Evolutionary conservation across 352 stramenopile genomes (phyloP).

Genomic region (Phytophthora agathidicida): DNA sequence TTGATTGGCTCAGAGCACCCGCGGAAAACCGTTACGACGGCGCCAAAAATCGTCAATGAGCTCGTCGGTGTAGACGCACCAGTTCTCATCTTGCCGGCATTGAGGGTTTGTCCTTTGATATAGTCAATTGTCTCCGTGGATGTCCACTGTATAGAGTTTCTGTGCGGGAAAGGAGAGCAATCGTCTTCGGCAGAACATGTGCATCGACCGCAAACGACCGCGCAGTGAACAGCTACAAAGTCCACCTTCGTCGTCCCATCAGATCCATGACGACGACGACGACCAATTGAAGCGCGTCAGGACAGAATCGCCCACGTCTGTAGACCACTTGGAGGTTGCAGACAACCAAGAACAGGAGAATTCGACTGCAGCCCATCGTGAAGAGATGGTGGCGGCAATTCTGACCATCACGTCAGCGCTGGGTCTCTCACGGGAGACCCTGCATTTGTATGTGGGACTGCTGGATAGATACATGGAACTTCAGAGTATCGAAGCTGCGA

Average conservation of each 20-base stretch:
- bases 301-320: conserved; percentile 26
- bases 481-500: conserved; percentile 22
- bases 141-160: conserved; percentile 10
- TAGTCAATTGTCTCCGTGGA: conserved; percentile 6
- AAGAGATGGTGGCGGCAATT: conserved; percentile 71
- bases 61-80: conserved; percentile 15
- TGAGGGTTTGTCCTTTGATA: not conserved
- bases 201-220: conserved; percentile 32
- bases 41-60: conserved; percentile 37
- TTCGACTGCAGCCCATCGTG: conserved; percentile 47
- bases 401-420: conserved; percentile 71
- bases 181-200: conserved; percentile 14
- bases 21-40: conserved; percentile 21
- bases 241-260: conserved; percentile 13
- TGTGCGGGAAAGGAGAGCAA: not conserved
- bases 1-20: conserved; percentile 38
- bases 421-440: conserved; percentile 58
- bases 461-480: conserved; percentile 56
- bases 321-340: conserved; percentile 11
- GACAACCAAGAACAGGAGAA: conserved; percentile 15
- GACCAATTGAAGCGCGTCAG: conserved; percentile 25
- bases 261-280: conserved; percentile 17
- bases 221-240: conserved; percentile 17
- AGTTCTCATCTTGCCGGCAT: conserved; percentile 38
- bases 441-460: conserved; percentile 64